Evolutionary conservation across 129 eudicot species (phyloP), one percentile per base, ranked within the genome.

Genomic region (Silybum marianum): DNA sequence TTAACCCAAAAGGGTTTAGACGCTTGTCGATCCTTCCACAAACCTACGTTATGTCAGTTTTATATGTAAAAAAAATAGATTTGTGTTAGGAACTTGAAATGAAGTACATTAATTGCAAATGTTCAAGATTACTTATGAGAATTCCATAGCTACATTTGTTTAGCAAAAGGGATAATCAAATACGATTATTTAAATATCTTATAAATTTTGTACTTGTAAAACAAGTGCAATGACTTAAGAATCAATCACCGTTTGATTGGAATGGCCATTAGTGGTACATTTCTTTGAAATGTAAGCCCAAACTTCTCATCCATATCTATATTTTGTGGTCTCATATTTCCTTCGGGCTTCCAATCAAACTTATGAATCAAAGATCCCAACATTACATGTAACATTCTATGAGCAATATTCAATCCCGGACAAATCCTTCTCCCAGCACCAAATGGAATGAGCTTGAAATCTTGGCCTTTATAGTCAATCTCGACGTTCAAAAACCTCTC

Each of bases 401-500:
- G 34, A 28, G 91, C 91, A 26, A 85, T 12, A 9, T 84, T 85
- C 66, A 78, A 11, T 62, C 87, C 87, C 1, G 88, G 90, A 34
- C 88, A 87, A 1, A 84, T 74, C 71, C 90, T 84, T 39, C 84
- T 84, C 0, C 90, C 88, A 0, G 81, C 18, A 30, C 90, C 81
- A 77, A 87, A 84, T 4, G 88, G 80, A 62, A 82, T 69, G 19
- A 81, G 30, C 73, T 87, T 77, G 16, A 70, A 84, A 78, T 84
- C 77, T 18, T 69, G 78, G 32, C 88, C 91, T 79, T 48, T 82
- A 24, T 60, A 58, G 38, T 79, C 85, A 13, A 79, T 51, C 12
- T 74, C 79, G 6, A 5, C 36, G 4, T 34, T 80, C 22, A 87
- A 21, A 70, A 87, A 87, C 11, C 88, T 75, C 14, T 82, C 85